Conservation (phyloP, 495 filamentous ascomycete genomes). For the Penicillium steckii region DNA sequence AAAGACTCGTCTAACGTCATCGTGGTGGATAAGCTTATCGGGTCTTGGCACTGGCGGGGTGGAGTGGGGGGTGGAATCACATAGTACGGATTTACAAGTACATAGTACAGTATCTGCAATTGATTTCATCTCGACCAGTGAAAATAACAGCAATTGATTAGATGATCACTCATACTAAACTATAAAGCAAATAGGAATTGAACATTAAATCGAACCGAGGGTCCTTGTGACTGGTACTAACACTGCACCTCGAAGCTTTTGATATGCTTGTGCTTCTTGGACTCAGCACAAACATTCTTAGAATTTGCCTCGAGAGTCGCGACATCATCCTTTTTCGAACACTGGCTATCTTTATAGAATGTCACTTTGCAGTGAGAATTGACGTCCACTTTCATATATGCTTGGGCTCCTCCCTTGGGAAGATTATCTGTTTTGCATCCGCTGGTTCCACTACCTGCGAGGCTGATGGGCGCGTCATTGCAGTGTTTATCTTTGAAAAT, state of each 20-base stretch:
- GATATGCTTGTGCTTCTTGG: slow-evolving; percentile 4
- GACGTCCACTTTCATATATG: slow-evolving; percentile 2
- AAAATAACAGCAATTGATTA: no score
- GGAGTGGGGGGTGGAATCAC: no score
- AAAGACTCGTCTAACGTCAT: no score
- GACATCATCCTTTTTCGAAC: slow-evolving; percentile 4
- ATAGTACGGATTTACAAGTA: no score
- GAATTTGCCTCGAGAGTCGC: background rate
- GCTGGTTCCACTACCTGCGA: slow-evolving; percentile 5
- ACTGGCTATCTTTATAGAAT: slow-evolving; percentile 13
- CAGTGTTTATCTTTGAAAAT: slow-evolving; percentile 12
- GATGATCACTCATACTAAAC: background rate
- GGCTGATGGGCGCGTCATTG: background rate
- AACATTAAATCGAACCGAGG: no score
- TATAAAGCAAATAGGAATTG: no score
- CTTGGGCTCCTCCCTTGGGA: background rate
- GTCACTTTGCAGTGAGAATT: slow-evolving; percentile 11
- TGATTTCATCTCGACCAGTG: no score
- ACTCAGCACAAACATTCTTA: background rate
- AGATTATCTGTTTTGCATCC: slow-evolving; percentile 9
- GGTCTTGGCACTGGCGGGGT: no score
- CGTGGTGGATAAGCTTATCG: no score
- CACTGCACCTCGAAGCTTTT: slow-evolving; percentile 16
- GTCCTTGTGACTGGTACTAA: no score
- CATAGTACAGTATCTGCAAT: no score